Evolutionary conservation across 2,329 filamentous ascomycete species (phyloP).

Genomic region (Talaromyces sp.): DNA sequence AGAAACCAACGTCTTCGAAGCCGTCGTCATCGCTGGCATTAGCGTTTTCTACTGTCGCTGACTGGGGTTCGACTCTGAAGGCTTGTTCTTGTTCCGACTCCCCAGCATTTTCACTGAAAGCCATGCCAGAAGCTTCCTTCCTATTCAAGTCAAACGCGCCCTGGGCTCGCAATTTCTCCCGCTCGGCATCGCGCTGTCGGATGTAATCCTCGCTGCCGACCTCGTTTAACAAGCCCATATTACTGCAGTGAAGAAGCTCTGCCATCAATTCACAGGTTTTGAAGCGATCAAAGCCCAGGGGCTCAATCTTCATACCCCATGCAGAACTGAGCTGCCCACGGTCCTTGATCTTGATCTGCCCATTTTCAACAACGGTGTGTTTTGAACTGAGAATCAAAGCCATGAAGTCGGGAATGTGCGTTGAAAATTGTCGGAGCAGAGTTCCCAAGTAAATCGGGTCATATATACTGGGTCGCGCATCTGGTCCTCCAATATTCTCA

Average conservation of each 20-base stretch:
- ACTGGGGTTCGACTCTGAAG: slow-evolving; percentile 37
- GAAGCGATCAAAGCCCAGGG: slow-evolving; percentile 93
- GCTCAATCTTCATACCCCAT: slow-evolving; percentile 87
- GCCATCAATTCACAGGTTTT: slow-evolving; percentile 99
- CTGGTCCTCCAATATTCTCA: slow-evolving; percentile 78
- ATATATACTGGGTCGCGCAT: slow-evolving; percentile 72
- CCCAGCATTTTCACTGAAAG: slow-evolving; percentile 51
- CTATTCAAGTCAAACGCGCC: slow-evolving; percentile 60
- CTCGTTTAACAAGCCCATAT: slow-evolving; percentile 95
- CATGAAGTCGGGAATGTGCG: slow-evolving; percentile 93
- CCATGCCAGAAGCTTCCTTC: slow-evolving; percentile 52
- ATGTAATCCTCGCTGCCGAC: slow-evolving; percentile 85
- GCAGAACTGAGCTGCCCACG: slow-evolving; percentile 77
- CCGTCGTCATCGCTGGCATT: slow-evolving; percentile 85
- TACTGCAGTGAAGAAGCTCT: slow-evolving; percentile 93
- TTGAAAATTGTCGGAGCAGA: slow-evolving; percentile 80
- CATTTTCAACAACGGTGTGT: slow-evolving; percentile 55
- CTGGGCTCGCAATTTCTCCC: slow-evolving; percentile 72
- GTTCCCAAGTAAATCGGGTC: slow-evolving; percentile 96
- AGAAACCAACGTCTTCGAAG: slow-evolving; percentile 79
- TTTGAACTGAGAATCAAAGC: slow-evolving; percentile 73
- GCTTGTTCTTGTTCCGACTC: slow-evolving; percentile 43
- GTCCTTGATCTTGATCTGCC: slow-evolving; percentile 59
- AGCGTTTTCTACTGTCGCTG: slow-evolving; percentile 69
- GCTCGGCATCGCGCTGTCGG: slow-evolving; percentile 71